Base-by-base conservation (phyloP, 176 grass and related monocot species). In the Ampelocalamus luodianensis region DNA sequence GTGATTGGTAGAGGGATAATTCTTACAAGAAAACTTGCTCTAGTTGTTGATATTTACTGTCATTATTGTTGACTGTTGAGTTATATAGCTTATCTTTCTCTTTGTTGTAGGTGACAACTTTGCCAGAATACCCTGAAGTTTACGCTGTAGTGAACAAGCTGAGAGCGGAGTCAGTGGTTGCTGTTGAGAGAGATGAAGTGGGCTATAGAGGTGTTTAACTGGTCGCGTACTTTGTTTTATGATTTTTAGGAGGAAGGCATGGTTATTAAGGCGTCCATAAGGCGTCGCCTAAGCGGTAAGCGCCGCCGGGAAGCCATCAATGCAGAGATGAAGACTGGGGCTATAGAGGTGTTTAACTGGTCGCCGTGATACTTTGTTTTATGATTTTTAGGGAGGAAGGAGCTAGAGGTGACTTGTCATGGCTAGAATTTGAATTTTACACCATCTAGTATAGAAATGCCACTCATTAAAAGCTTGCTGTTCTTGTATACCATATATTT, bases 111-210 rank as follows among this genome's bases (percentile, higher is more conserved):
- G 82, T 98, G 42, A 92, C 96, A 46, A 98, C 91, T 7, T 82
- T 94, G 45, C 96, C 93, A 63, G 83, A 96, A 17, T 94, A 78
- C 22, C 86, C 93, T 43, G 93, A 96, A 82, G 91, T 89, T 68
- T 95, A 92, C 44, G 74, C 85, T 42, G 56, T 76, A 8, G 96
- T 79, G 42, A 98, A 91, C 77, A 98, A 94, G 75, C 81, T 98
- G 80, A 89, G 96, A 69, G 87, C 95, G 60, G 96, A 98, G 76
- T 98, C 92, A 65, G 96, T 98, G 73, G 87, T 98, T 74, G 68
- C 91, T 42, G 83, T 96, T 3, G 96, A 99, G 68, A 43, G 94
- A 99, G 56, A 99, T 99, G 93, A 99, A 85, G 64, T 93, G 96
- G 50, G 64, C 90, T 81, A 90, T 98, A 84, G 96, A 98, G 93